Base-by-base conservation (phyloP, 805 yeast genomes). In the Candida oleophila region DNA sequence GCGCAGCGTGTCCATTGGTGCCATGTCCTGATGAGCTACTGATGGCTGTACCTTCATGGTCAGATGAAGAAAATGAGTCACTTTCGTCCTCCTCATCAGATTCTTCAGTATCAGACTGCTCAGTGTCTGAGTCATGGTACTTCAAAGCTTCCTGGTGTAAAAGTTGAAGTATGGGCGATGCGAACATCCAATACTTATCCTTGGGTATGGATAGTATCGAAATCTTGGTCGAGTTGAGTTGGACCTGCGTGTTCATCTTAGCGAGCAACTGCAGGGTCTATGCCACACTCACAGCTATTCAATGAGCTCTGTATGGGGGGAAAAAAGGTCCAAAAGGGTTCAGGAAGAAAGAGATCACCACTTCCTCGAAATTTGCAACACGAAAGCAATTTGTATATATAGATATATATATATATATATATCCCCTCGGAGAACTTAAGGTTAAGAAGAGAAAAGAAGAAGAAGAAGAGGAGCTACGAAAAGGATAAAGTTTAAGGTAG, bases 151-250 rank as follows among this genome's bases (percentile, higher is more conserved):
- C 69, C 15, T 53, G 51, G 51, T 74, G 66, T 16, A 80, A 55
- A 7, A 81, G 66, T 52, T 71, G 73, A 22, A 80, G 61, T n/a
- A 81, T 66, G 1, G 83, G 76, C 32, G 77, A 68, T 33, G 73
- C 64, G 51, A 81, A 80, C n/a, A 77, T 47, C 79, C 85, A 80
- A 55, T 73, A 77, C 48, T 70, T 68, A 16, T 63, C 67, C 49
- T 83, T 61, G 1, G 83, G 81, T 18, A 81, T 72, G 2, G 85
- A 78, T 46, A 82, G 64, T 21, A 81, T 67, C 21, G 80, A 69
- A 38, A 82, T 65, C 40, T 63, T 56, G 3, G 75, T 69, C 11
- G 72, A 69, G 56, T 74, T 74, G 37, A 80, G 56, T 50, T 77
- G 77, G 1, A 77, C 77, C 49, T 78, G 79, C 32, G 74, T 73